Evolutionary conservation across 306 rosid species (phyloP), one percentile per base, ranked within the genome.

Genomic region (Astragalus glycyphyllos): DNA sequence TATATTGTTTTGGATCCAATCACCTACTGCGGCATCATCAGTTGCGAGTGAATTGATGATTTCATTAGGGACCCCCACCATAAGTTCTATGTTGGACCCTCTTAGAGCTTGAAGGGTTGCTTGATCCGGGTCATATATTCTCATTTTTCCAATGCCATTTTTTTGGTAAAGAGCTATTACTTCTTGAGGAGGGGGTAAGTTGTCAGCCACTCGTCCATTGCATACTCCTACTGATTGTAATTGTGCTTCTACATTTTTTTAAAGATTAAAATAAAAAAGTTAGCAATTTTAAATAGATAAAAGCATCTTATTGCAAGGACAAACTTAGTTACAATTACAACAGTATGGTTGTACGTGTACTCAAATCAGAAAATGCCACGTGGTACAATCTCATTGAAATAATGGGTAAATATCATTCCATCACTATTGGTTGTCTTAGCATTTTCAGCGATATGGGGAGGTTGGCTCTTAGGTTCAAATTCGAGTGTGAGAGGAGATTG

Each of bases 1-100:
- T 11, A 86, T 53, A 23, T 82, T 65, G n/a, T 13, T 62, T 4
- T 67, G 61, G 50, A 88, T 83, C 90, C 90, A 85, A 6, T 11
- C 4, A 6, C 20, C 38, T 4, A 90, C 81, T 1, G 46, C 69
- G 4, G 67, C 38, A 1, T 44, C 54, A 47, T 68, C 32, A 34
- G 55, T 50, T 15, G 68, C 67, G 14, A 85, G 77, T 20, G 64
- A 38, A 55, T 77, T 63, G 4, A 85, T 50, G 3, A 5, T 16
- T 3, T 65, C 38, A 7, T 67, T 79, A 20, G 64, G 70, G 23
- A 81, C 74, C 16, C 68, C 85, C 13, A 87, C 12, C 1, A 46
- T 10, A 37, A 87, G 71, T 48, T 87, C 85, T 26, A 85, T 87
- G 77, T 83, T 81, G 4, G 85, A 83, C 23, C 88, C 88, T 65